Conservation (phyloP, 371 early-diverging fungal species). For the Apophysomyces trapeziformis region DNA sequence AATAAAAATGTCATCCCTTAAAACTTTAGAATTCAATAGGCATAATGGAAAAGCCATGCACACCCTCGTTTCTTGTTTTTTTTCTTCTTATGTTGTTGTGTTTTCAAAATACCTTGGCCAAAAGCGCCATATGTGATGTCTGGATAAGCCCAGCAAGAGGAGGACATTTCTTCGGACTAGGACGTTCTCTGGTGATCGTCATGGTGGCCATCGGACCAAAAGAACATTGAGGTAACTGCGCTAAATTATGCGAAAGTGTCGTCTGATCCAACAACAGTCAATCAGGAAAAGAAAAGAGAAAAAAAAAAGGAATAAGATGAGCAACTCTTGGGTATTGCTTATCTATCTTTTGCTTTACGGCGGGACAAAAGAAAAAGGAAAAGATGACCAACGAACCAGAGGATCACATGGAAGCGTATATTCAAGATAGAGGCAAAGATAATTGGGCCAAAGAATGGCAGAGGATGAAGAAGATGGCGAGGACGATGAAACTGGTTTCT, state of each 20-base stretch:
- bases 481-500: neutral
- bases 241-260: constrained; percentile 41
- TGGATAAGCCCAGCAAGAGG: constrained; percentile 27
- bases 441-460: constrained; percentile 44
- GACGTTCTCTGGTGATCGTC: constrained; percentile 1
- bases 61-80: neutral
- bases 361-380: no score
- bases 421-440: constrained; percentile 53
- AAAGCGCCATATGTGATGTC: constrained; percentile 19
- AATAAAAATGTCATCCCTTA: no score
- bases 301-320: neutral
- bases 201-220: constrained; percentile 26
- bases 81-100: neutral
- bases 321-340: constrained; percentile 5
- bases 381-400: constrained; percentile 11
- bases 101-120: constrained; percentile 28
- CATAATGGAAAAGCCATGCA: no score
- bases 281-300: neutral
- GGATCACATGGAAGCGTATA: constrained; percentile 44
- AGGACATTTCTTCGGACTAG: constrained; percentile 41
- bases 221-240: constrained; percentile 45
- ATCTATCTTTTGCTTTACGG: no score
- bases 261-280: constrained; percentile 15
- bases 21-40: no score
- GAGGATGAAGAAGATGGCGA: constrained; percentile 8